A percentile compares a stretch with the other conserved stretches of the same genome.
Conservation (phyloP, 768 basidiomycete genomes). For the Termitomyces eurrhizus region DNA sequence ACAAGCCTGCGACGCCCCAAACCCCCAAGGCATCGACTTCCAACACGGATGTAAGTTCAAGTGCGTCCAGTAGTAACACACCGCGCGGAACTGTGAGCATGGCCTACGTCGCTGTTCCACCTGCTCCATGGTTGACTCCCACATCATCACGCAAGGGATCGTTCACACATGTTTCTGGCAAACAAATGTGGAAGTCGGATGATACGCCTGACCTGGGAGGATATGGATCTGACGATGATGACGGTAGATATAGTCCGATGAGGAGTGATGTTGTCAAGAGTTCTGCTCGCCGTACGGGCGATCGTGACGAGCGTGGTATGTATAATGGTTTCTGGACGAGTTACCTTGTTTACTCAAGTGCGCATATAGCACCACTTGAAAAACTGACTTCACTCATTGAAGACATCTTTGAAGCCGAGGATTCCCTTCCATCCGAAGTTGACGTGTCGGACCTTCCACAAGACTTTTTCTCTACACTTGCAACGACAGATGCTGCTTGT, state of each 20-base stretch:
- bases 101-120: constrained; percentile 44
- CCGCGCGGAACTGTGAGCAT: constrained; percentile 33
- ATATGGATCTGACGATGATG: constrained; percentile 52
- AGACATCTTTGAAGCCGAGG: constrained; percentile 83
- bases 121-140: constrained; percentile 44
- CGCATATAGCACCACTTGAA: constrained; percentile 56
- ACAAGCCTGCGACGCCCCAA: constrained; percentile 25
- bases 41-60: background rate
- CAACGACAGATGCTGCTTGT: constrained; percentile 44
- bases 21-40: constrained; percentile 19
- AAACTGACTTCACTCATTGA: constrained; percentile 75
- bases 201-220: constrained; percentile 49
- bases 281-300: constrained; percentile 60
- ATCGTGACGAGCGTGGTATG: constrained; percentile 72
- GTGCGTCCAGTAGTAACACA: constrained; percentile 22
- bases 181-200: constrained; percentile 24
- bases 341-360: background rate
- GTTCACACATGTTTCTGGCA: constrained; percentile 12
- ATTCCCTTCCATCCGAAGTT: constrained; percentile 57
- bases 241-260: constrained; percentile 25
- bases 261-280: constrained; percentile 37
- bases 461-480: constrained; percentile 63
- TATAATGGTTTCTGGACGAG: background rate
- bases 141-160: constrained; percentile 31
- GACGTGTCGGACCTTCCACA: constrained; percentile 47